These are phyloP conservation scores for Cutaneotrichosporon sp. DNA, from an alignment of 1,284 basidiomycete species.

Conservation along the genomic window DNA sequence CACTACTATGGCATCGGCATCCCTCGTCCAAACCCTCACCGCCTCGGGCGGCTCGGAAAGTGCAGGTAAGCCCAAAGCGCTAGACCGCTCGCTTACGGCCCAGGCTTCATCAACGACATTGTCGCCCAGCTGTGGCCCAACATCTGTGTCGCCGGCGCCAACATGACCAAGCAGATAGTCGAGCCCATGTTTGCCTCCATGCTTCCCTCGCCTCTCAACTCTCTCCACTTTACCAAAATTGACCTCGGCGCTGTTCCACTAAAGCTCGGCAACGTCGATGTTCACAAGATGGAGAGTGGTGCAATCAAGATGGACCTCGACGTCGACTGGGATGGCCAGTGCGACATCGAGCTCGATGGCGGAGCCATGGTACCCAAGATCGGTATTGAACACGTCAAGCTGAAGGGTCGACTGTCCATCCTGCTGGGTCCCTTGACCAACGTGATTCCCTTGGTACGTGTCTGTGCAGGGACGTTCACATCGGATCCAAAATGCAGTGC, in stretches of 20 bases:
- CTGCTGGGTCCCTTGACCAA: constrained; percentile 11
- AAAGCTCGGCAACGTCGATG: constrained; percentile 14
- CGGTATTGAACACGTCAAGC: constrained; percentile 13
- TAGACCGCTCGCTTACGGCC: not conserved
- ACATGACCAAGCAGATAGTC: constrained; percentile 16
- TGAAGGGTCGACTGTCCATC: constrained; percentile 9
- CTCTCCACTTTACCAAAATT: constrained; percentile 16
- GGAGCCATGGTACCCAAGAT: constrained; percentile 10
- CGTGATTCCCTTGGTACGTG: constrained; percentile 11
- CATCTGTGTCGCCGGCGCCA: constrained; percentile 9
- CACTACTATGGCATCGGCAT: not conserved
- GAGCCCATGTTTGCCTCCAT: constrained; percentile 17
- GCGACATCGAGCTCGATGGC: constrained; percentile 16
- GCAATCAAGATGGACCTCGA: constrained; percentile 15
- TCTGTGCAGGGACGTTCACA: not conserved
- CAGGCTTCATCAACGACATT: constrained; percentile 16
- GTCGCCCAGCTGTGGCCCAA: constrained; percentile 16
- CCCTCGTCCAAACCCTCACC: constrained; percentile 8
- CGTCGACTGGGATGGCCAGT: constrained; percentile 16
- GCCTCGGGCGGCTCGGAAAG: constrained; percentile 15
- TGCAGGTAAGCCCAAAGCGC: constrained; percentile 1
- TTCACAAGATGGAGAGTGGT: constrained; percentile 7
- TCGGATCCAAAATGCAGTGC: too few relatives aligned
- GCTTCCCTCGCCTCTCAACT: constrained; percentile 13
- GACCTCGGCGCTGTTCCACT: constrained; percentile 10